Base-by-base conservation (phyloP, 2,329 filamentous ascomycete species). In the Trichoderma sp. region DNA sequence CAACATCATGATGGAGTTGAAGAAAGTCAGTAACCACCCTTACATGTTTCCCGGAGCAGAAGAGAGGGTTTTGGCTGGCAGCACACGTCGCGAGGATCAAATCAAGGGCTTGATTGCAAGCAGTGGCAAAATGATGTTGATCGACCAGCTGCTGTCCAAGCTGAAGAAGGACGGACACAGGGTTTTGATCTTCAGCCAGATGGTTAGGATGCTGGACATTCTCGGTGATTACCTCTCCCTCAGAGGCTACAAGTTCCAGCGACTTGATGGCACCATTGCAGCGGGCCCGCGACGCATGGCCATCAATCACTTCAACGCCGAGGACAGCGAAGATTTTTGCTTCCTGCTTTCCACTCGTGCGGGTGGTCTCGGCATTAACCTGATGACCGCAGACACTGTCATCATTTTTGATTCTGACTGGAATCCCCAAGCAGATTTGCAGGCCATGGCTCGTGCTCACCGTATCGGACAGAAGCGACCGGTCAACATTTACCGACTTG, bases 1-100 rank as follows among this genome's bases (percentile, higher is more conserved):
- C 74, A 99, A 99, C 82, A 96, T 99, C 80, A 98, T 99, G 90
- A 99, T 99, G 96, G 96, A 99, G 81, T 83, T 99, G 78, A 99
- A 99, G 85, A 99, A 99, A 82, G 94, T 96, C 80, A 98, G 95
- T 83, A 99, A 99, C 78, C 96, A 99, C 79, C 95, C 96, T 1
- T 97, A 98, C 83, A 97, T 99, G 91, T 98, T 99, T 77, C 92
- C 93, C 3, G 95, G 94, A 74, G 95, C 94, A 3, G 96, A 99
- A 80, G 93, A 97, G 72, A 93, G 92, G 76, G 93, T 98, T 14
- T 83, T 98, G 65, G 91, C 89, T 73, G 94, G 93, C 15, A 94
- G 92, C 77, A 88, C 89, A 68, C 91, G 93, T 24, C 92, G 95
- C 34, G 95, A 98, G 78, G 96, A 98, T 79, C 90, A 94, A 74